Evolutionary conservation across 2,329 filamentous ascomycete species (phyloP).

Genomic region (Metarhizium brunneum): DNA sequence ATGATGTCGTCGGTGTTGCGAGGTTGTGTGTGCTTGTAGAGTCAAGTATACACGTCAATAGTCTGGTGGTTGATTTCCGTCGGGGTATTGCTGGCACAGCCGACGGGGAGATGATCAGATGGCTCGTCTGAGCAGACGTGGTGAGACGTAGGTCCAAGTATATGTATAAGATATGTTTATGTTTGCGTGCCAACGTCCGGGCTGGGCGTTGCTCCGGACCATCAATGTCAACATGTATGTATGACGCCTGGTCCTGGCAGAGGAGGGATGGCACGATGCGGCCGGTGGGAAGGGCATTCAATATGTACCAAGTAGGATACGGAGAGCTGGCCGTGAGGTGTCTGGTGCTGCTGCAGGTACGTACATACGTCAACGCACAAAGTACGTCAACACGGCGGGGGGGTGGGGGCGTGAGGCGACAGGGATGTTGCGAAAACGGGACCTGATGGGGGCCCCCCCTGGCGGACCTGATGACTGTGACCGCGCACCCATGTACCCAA

Average conservation of each 20-base stretch:
- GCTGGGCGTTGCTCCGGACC: no score
- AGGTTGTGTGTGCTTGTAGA: no score
- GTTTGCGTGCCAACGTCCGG: no score
- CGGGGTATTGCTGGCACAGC: no score
- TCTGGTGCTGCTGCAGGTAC: no score
- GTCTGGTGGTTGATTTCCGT: no score
- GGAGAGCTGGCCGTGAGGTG: neutral
- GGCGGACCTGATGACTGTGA: neutral
- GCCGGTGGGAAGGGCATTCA: neutral
- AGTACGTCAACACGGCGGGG: neutral
- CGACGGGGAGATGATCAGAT: no score
- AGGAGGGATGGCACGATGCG: neutral
- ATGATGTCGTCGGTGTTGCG: neutral
- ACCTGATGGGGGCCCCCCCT: neutral
- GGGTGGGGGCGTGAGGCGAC: neutral
- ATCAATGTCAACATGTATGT: no score
- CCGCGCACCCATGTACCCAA: neutral
- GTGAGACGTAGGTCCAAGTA: no score
- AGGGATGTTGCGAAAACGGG: neutral
- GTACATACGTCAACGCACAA: neutral
- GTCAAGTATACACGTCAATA: no score
- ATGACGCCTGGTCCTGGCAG: no score
- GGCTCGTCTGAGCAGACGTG: no score
- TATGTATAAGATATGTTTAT: neutral
- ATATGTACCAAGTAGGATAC: neutral